Evolutionary conservation across 2,329 filamentous ascomycete genomes (phyloP).

Genomic region (Exserohilum rostratum): DNA sequence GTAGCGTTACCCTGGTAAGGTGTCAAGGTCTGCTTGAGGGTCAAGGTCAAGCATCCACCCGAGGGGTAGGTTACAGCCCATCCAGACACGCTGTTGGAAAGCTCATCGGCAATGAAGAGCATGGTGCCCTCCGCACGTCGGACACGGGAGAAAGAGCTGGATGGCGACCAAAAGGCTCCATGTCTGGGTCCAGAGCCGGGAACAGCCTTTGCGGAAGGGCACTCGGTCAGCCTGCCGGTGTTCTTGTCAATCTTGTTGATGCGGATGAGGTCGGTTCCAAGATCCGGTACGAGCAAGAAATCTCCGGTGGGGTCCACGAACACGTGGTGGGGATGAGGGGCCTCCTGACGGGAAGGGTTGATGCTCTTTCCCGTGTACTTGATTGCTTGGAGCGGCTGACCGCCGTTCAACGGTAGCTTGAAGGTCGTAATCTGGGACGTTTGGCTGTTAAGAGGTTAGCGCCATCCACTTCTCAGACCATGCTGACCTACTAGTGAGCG

Average conservation of each 20-base stretch:
- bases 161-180: conserved; percentile 56
- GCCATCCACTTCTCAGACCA: rapidly evolving
- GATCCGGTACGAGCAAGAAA: conserved; percentile 59
- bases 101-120: conserved; percentile 45
- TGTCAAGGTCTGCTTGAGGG: conserved; percentile 40
- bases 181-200: conserved; percentile 62
- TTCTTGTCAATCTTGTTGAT: conserved; percentile 58
- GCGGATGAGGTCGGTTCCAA: conserved; percentile 62
- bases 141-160: conserved; percentile 23
- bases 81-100: conserved; percentile 39
- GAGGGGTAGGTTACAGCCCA: conserved; percentile 40
- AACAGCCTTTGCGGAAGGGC: conserved; percentile 50
- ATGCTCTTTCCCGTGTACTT: conserved; percentile 50
- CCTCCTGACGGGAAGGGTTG: conserved; percentile 58
- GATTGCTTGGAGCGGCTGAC: conserved; percentile 35
- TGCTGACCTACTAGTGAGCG: conserved; percentile 37
- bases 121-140: conserved; percentile 28
- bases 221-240: conserved; percentile 56
- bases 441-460: conserved; percentile 23
- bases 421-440: conserved; percentile 43
- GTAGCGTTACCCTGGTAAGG: conserved; percentile 40
- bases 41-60: conserved; percentile 39
- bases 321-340: conserved; percentile 61
- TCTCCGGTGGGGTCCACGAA: conserved; percentile 57
- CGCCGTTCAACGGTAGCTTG: conserved; percentile 41